Evolutionary conservation across 768 basidiomycete species (phyloP), one percentile per base, ranked within the genome.

Genomic region (Trametes sanguinea): DNA sequence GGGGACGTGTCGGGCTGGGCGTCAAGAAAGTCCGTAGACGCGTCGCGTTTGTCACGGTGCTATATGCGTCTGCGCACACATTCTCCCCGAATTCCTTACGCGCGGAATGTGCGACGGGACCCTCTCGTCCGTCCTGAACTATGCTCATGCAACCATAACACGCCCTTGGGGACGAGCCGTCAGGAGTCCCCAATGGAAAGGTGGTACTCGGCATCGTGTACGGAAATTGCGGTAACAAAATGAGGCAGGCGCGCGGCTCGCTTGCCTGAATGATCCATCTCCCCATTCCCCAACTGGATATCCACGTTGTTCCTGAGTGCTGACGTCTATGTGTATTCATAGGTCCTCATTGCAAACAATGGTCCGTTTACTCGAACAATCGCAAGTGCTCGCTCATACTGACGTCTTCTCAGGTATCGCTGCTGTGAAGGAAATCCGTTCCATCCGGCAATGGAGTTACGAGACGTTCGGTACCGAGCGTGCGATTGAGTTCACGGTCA

Each of bases 311-410:
- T 40, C 33, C 52, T 13, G 32, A n/a, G n/a, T 39, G 33, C 50
- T 55, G 58, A 69, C 58, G 22, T 22, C 22, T 22, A 60, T 43
- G 42, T 59, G 16, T 60, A 61, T 60, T 60, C 17, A 22, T 54
- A 98, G 96, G 90, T 98, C 69, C 90, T 98, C 68, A 98, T 99
- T 76, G 95, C 95, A 65, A 98, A 98, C 77, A 98, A 98, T 76
- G 96, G 95, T 91, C 69, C 50, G 75, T 71, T 53, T 45, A 37
- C 43, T 13, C 32, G 27, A 51, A 8, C 11, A 62, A 27, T 35
- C 13, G n/a, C 2, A 2, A 6, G 7, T 39, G 17, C 60, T 54
- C 60, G 68, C 58, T 63, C 64, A 66, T 52, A 76, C 63, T 62
- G 48, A 62, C 40, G 22, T 27, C 3, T 39, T 4, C 62, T 54